phyloP scores from a whole-genome alignment of 2,329 filamentous ascomycete species.

The Epichloe festucae region DNA sequence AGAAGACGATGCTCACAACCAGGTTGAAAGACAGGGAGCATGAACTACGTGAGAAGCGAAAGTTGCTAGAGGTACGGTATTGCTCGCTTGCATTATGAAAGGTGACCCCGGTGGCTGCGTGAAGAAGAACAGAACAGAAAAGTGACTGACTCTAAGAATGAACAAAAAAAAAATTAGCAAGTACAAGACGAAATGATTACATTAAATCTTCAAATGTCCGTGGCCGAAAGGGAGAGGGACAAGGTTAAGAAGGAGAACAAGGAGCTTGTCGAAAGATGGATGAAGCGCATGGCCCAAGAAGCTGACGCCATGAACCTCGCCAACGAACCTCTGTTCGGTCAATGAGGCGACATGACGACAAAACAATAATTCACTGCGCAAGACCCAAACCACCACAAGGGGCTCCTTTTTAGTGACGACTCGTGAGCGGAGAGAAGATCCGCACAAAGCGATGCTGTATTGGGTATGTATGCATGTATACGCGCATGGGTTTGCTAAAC shows the following conservation, averaged over 20 bases:
- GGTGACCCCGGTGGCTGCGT: too few relatives aligned
- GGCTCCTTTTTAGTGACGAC: background rate
- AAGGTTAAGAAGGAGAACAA: slow-evolving; percentile 72
- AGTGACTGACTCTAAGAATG: background rate
- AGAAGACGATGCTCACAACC: slow-evolving; percentile 47
- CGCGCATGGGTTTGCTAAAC: slow-evolving; percentile 9
- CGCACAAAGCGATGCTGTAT: background rate
- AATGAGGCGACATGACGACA: background rate
- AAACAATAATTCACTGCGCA: background rate
- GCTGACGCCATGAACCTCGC: slow-evolving; percentile 73
- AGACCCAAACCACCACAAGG: background rate
- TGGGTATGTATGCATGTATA: slow-evolving; percentile 17
- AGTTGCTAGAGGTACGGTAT: slow-evolving; percentile 56
- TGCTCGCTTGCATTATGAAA: background rate
- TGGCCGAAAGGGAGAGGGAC: slow-evolving; percentile 65
- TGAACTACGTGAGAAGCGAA: slow-evolving; percentile 72
- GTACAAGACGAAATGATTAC: slow-evolving; percentile 90
- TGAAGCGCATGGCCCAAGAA: slow-evolving; percentile 75
- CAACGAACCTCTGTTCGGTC: slow-evolving; percentile 33
- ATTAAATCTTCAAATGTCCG: slow-evolving; percentile 73
- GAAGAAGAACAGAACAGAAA: background rate
- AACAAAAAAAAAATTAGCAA: slow-evolving; percentile 33
- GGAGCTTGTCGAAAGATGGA: slow-evolving; percentile 82
- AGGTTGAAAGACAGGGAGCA: slow-evolving; percentile 71
- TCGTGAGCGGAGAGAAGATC: background rate